phyloP scores from a whole-genome alignment of 352 stramenopile genomes.

The Plasmopara halstedii region DNA sequence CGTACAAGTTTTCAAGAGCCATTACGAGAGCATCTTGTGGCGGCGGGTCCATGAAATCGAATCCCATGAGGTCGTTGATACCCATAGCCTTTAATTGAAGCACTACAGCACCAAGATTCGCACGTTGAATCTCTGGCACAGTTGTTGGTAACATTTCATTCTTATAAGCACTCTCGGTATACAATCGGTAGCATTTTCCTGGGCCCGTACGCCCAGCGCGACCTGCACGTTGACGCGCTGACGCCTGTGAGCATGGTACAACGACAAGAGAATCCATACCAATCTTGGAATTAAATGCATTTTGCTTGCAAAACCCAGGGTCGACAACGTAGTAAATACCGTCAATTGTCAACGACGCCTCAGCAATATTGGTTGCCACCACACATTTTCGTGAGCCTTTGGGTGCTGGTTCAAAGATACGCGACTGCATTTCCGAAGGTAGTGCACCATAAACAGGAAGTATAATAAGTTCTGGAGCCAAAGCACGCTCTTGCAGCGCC shows the following conservation, averaged over 20 bases:
- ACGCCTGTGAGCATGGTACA: conserved; percentile 97
- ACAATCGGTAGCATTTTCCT: conserved; percentile 99
- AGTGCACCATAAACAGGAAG: conserved; percentile 97
- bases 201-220: conserved; percentile 96
- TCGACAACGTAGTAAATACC: conserved; percentile 94
- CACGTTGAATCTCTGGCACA: conserved; percentile 98
- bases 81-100: conserved; percentile 99
- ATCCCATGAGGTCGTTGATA: conserved; percentile 98
- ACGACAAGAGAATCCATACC: conserved; percentile 99
- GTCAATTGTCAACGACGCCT: conserved; percentile 99
- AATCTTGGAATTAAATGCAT: conserved; percentile 98
- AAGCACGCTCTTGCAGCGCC: conserved; percentile 86
- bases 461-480: conserved; percentile 97
- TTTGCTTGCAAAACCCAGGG: conserved; percentile 97
- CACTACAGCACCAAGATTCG: conserved; percentile 97
- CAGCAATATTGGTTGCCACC: conserved; percentile 99
- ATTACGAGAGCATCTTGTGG: conserved; percentile 95
- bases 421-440: conserved; percentile 98
- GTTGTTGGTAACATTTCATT: conserved; percentile 97
- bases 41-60: conserved; percentile 99
- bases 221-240: conserved; percentile 94
- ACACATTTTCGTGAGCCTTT: conserved; percentile 96
- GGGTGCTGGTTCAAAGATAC: conserved; percentile 97
- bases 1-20: conserved; percentile 97
- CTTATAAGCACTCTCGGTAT: conserved; percentile 98